phyloP scores from a whole-genome alignment of 2,329 filamentous ascomycete genomes.

The Hypoxylon sp. region DNA sequence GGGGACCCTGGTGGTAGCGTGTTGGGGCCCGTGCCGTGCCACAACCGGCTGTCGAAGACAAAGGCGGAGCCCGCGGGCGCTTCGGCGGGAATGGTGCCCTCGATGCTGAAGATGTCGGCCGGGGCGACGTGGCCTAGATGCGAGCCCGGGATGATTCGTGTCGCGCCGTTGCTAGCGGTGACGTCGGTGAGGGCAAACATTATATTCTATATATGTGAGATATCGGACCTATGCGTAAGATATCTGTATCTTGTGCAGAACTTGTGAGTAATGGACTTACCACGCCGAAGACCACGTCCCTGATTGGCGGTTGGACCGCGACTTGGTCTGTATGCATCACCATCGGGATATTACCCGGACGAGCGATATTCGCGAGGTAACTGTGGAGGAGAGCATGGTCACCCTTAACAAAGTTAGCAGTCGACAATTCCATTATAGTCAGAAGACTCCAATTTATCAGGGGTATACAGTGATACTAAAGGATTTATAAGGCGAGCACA shows the following conservation, averaged over 20 bases:
- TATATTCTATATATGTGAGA: slow-evolving; percentile 10
- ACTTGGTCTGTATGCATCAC: slow-evolving; percentile 52
- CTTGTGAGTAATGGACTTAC: not conserved
- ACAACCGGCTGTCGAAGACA: slow-evolving; percentile 51
- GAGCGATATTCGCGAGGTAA: slow-evolving; percentile 54
- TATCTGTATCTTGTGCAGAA: too few species aligned
- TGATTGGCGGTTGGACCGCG: slow-evolving; percentile 48
- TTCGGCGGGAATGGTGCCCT: slow-evolving; percentile 47
- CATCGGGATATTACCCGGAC: slow-evolving; percentile 50
- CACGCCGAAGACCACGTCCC: slow-evolving; percentile 46
- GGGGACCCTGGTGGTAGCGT: slow-evolving; percentile 22
- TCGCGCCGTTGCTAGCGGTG: slow-evolving; percentile 53
- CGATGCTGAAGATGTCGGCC: slow-evolving; percentile 45
- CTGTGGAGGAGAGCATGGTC: slow-evolving; percentile 51
- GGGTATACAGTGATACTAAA: not conserved
- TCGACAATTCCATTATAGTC: not conserved
- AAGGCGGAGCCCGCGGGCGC: slow-evolving; percentile 51
- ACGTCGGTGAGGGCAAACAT: slow-evolving; percentile 43
- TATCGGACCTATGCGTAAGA: not conserved
- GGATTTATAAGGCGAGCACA: not conserved
- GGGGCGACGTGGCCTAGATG: slow-evolving; percentile 47
- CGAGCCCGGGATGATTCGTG: slow-evolving; percentile 50
- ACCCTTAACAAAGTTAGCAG: slow-evolving; percentile 16
- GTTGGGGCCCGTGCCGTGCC: slow-evolving; percentile 53
- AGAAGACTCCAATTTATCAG: not conserved